A percentile compares a stretch with the other conserved stretches of the same genome.
phyloP scores from a whole-genome alignment of 2,329 filamentous ascomycete genomes.

The Cladophialophora immunda region DNA sequence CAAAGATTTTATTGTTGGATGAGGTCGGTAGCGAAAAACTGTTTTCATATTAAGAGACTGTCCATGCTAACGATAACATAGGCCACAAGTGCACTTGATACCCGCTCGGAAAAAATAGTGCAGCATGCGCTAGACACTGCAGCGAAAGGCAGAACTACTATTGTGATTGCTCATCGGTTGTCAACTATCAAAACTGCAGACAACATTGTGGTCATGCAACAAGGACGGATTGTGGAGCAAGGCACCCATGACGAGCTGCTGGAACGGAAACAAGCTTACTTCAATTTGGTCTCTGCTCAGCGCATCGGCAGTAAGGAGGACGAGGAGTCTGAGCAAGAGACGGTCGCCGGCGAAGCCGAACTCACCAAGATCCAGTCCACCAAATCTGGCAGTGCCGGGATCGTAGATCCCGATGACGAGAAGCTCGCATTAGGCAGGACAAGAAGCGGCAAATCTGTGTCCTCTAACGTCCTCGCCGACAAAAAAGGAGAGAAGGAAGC shows the following conservation, averaged over 20 bases:
- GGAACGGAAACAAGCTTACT: constrained; percentile 76
- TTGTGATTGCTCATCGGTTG: constrained; percentile 93
- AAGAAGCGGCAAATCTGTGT: constrained; percentile 65
- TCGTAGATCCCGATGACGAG: constrained; percentile 45
- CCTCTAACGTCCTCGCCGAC: constrained; percentile 73
- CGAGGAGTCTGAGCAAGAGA: constrained; percentile 44
- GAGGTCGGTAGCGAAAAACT: constrained; percentile 57
- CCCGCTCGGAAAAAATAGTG: constrained; percentile 92
- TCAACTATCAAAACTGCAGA: constrained; percentile 94
- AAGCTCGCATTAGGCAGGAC: constrained; percentile 51
- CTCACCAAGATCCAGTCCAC: constrained; percentile 46
- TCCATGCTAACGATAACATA: background rate
- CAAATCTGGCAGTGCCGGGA: constrained; percentile 41
- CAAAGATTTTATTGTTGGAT: constrained; percentile 89
- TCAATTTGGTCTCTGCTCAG: constrained; percentile 86
- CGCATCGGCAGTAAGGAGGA: constrained; percentile 71
- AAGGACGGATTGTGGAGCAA: constrained; percentile 89
- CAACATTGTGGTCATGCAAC: constrained; percentile 92
- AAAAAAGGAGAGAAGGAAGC: constrained; percentile 59
- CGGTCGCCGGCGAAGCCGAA: constrained; percentile 43
- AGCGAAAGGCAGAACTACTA: constrained; percentile 86
- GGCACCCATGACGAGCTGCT: constrained; percentile 85
- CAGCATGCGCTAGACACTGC: constrained; percentile 91
- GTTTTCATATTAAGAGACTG: background rate
- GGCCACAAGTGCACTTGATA: constrained; percentile 92